Evolutionary conservation across 1,139 yeast genomes (phyloP).

Genomic region (Pneumocystis wakefieldiae): DNA sequence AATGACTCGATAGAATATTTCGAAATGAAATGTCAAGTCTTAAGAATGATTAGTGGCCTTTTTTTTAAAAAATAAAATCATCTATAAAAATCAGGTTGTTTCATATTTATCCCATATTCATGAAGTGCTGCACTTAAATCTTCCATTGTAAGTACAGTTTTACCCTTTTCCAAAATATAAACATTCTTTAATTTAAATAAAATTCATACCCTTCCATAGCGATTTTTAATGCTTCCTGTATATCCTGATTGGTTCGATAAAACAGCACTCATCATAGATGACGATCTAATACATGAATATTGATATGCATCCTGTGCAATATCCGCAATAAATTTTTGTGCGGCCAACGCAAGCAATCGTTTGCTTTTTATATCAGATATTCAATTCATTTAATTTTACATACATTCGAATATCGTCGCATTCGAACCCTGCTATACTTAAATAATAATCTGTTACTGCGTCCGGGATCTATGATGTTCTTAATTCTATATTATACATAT

Average conservation of each 20-base stretch:
- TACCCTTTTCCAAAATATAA: conserved; percentile 40
- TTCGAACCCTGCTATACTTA: conserved; percentile 78
- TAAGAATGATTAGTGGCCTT: too few species aligned
- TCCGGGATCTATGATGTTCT: conserved; percentile 50
- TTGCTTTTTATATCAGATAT: conserved; percentile 8
- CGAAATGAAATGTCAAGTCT: too few species aligned
- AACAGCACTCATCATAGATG: conserved; percentile 13
- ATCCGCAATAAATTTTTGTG: conserved; percentile 88
- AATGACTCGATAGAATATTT: background rate
- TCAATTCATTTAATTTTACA: background rate
- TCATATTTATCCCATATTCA: conserved; percentile 83
- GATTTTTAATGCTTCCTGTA: conserved; percentile 12
- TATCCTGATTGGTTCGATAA: conserved; percentile 15
- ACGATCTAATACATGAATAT: conserved; percentile 74
- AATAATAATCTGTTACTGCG: conserved; percentile 89
- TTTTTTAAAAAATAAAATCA: conserved; percentile 19
- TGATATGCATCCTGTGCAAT: conserved; percentile 95
- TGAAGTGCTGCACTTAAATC: conserved; percentile 74
- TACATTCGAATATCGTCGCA: conserved; percentile 57
- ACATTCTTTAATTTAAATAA: conserved; percentile 25
- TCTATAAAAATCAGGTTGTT: conserved; percentile 86
- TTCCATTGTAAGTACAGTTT: conserved; percentile 72
- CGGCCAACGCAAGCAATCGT: conserved; percentile 82
- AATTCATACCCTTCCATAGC: conserved; percentile 25
- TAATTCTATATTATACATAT: background rate